Conservation (phyloP, 495 filamentous ascomycete genomes). For the Pyrenopolyporus hunteri region DNA sequence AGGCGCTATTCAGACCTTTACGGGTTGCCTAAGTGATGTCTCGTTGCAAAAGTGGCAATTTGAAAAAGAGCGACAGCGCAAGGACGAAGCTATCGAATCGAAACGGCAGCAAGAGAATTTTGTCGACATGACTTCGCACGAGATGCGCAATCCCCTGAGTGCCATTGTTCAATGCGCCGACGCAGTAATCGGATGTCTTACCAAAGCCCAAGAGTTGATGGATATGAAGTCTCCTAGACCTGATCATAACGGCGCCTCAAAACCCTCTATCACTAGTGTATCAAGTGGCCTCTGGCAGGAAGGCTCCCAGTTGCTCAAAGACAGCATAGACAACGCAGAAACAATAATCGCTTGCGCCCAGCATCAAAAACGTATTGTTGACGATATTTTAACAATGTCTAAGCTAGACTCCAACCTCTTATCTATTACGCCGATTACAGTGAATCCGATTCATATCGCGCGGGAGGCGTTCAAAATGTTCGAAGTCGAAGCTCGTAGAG, state of each 20-base stretch:
- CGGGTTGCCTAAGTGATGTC: conserved; percentile 66
- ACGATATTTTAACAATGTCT: conserved; percentile 82
- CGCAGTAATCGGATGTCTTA: conserved; percentile 68
- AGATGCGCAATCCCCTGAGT: conserved; percentile 83
- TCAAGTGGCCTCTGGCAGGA: conserved; percentile 37
- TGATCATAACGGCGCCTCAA: neutral
- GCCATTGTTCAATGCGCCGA: conserved; percentile 84
- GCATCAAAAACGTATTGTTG: conserved; percentile 80
- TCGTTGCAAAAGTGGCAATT: conserved; percentile 67
- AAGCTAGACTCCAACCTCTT: conserved; percentile 86
- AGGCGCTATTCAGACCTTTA: conserved; percentile 68
- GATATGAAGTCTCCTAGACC: conserved; percentile 4
- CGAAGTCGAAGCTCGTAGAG: conserved; percentile 72
- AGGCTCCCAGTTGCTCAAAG: conserved; percentile 51
- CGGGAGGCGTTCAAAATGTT: conserved; percentile 79
- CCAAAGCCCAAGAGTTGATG: conserved; percentile 38
- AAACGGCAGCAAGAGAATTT: conserved; percentile 80
- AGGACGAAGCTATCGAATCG: conserved; percentile 67
- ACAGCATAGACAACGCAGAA: conserved; percentile 75
- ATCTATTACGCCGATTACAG: conserved; percentile 73
- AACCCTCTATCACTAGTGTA: neutral
- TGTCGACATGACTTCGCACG: conserved; percentile 87
- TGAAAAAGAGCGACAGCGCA: conserved; percentile 63
- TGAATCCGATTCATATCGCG: conserved; percentile 72
- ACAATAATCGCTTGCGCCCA: conserved; percentile 82